phyloP scores from a whole-genome alignment of 345 rosid genomes.

The Microthlaspi erraticum region DNA sequence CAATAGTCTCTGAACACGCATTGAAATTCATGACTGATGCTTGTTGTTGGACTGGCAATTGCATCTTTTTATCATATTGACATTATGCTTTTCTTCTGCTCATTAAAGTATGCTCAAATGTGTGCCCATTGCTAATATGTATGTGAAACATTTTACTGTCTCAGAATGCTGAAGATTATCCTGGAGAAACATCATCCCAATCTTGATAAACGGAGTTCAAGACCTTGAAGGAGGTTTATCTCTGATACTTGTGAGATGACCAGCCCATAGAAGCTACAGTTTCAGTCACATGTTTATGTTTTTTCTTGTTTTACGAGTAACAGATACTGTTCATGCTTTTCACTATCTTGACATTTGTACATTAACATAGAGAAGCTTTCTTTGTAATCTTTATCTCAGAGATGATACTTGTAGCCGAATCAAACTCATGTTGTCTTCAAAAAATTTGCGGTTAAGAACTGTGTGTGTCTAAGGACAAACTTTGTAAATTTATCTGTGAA shows the following conservation, averaged over 20 bases:
- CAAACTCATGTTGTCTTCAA: slow-evolving; percentile 1
- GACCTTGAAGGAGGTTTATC: slow-evolving; percentile 5
- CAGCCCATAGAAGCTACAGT: slow-evolving; percentile 10
- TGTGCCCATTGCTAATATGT: slow-evolving; percentile 6
- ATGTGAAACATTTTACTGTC: neutral
- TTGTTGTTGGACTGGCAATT: neutral
- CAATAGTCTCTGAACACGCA: neutral
- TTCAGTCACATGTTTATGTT: slow-evolving; percentile 19
- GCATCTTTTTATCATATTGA: neutral
- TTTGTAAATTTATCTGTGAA: no score
- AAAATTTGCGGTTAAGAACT: neutral
- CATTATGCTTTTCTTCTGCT: neutral
- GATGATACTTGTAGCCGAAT: neutral
- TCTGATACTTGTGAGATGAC: slow-evolving; percentile 16
- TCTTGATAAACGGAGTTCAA: slow-evolving; percentile 11
- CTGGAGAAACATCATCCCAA: slow-evolving; percentile 36
- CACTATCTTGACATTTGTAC: slow-evolving; percentile 26
- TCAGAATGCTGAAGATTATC: slow-evolving; percentile 31
- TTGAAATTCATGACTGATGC: neutral
- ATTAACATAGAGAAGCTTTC: slow-evolving; percentile 27
- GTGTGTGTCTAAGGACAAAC: neutral
- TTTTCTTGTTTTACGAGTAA: neutral
- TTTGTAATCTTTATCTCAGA: slow-evolving; percentile 19
- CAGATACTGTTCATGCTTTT: slow-evolving; percentile 1
- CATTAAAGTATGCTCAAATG: neutral